Conservation (phyloP, 2,329 filamentous ascomycete species). For the Zasmidium angulare region DNA sequence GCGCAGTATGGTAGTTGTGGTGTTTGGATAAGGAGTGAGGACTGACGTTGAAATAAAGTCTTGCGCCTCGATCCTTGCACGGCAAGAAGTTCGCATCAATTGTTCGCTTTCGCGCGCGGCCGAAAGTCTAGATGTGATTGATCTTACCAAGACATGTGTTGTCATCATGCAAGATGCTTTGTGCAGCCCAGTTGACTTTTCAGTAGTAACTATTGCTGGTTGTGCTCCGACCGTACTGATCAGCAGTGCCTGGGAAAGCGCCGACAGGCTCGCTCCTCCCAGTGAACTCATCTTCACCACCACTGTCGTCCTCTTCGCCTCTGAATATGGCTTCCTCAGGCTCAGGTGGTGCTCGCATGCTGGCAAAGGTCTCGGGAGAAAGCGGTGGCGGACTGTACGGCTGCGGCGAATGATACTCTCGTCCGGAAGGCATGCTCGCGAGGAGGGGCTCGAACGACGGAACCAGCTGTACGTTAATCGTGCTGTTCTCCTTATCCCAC, state of each 20-base stretch:
- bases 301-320: constrained; percentile 49
- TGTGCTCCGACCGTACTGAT: constrained; percentile 29
- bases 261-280: constrained; percentile 42
- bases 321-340: constrained; percentile 44
- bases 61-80: background rate
- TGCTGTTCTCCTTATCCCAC: constrained; percentile 92
- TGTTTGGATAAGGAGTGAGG: background rate
- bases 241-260: constrained; percentile 51
- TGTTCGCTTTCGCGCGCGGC: background rate
- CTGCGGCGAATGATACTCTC: constrained; percentile 76
- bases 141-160: too few species aligned
- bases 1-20: too few species aligned
- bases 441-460: constrained; percentile 71
- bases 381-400: constrained; percentile 66
- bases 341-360: constrained; percentile 59
- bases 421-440: constrained; percentile 78
- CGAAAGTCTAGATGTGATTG: too few species aligned
- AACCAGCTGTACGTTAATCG: constrained; percentile 78
- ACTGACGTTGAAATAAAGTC: background rate
- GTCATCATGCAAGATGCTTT: background rate
- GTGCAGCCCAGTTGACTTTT: background rate
- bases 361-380: constrained; percentile 60
- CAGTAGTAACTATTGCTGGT: constrained; percentile 34
- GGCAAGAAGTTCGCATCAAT: background rate
- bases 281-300: constrained; percentile 40